A percentile compares a stretch with the other conserved stretches of the same genome.
phyloP scores from a whole-genome alignment of 2,329 filamentous ascomycete genomes.

The Talaromyces sp. region DNA sequence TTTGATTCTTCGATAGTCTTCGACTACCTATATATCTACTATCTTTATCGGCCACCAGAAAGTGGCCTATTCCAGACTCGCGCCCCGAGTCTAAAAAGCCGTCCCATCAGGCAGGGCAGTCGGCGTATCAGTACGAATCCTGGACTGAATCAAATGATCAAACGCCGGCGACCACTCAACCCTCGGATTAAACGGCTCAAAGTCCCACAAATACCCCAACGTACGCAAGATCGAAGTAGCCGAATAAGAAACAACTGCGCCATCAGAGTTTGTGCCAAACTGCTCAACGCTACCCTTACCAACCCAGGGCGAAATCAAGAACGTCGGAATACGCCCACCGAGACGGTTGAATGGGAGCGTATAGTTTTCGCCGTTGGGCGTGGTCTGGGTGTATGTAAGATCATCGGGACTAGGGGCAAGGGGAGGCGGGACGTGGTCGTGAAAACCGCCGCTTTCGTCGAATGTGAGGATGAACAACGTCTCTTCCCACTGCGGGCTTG shows the following conservation, averaged over 20 bases:
- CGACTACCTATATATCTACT: background rate
- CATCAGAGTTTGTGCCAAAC: conserved; percentile 30
- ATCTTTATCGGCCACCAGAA: background rate
- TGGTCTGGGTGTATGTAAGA: conserved; percentile 29
- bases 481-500: conserved; percentile 48
- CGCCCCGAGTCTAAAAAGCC: background rate
- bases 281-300: conserved; percentile 42
- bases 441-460: conserved; percentile 51
- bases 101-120: background rate
- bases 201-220: conserved; percentile 45
- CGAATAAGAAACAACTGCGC: conserved; percentile 44
- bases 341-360: conserved; percentile 45
- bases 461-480: conserved; percentile 51
- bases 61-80: no score
- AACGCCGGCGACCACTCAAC: conserved; percentile 45
- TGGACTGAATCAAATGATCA: conserved; percentile 31
- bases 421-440: conserved; percentile 49
- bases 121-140: conserved; percentile 22
- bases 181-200: conserved; percentile 40
- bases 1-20: background rate
- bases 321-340: conserved; percentile 46
- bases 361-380: conserved; percentile 36
- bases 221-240: conserved; percentile 48
- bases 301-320: conserved; percentile 49
- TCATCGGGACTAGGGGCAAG: conserved; percentile 42